phyloP scores from a whole-genome alignment of 805 yeast species.

The Kodamaea leandrae region DNA sequence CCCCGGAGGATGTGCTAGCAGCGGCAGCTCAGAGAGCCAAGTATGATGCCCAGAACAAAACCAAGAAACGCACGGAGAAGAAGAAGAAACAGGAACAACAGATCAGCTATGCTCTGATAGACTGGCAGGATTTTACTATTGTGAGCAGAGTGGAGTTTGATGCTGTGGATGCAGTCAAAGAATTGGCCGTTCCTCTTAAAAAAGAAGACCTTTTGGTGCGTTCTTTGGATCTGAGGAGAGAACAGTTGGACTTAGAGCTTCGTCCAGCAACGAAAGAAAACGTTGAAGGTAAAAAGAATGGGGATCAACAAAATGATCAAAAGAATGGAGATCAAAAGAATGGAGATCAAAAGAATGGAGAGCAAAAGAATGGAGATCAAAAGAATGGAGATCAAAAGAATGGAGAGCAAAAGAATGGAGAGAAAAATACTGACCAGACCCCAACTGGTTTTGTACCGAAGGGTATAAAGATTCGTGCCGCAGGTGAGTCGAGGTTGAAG shows the following conservation, averaged over 20 bases:
- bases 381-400: constrained; percentile 1
- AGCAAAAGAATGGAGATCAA: constrained; percentile 8
- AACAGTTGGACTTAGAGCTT: constrained; percentile 18
- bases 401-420: constrained; percentile 9
- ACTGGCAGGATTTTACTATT: constrained; percentile 82
- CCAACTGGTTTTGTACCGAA: constrained; percentile 22
- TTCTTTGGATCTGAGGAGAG: constrained; percentile 52
- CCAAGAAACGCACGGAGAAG: constrained; percentile 25
- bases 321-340: no score
- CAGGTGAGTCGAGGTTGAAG: constrained; percentile 64
- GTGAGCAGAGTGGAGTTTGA: constrained; percentile 68
- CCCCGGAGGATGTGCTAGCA: constrained; percentile 36
- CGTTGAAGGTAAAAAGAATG: constrained; percentile 4
- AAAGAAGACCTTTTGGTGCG: constrained; percentile 60
- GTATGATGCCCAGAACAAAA: constrained; percentile 39
- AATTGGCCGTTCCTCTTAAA: constrained; percentile 53
- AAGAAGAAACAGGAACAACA: constrained; percentile 36
- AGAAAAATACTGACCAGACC: constrained; percentile 16
- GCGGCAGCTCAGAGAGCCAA: constrained; percentile 57
- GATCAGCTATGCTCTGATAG: constrained; percentile 66
- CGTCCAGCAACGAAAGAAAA: constrained; percentile 14
- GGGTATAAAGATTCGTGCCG: constrained; percentile 65
- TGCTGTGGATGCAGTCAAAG: constrained; percentile 56
- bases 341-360: constrained; percentile 7
- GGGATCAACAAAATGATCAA: constrained; percentile 8